A percentile compares a stretch with the other conserved stretches of the same genome.
These are phyloP conservation scores for Acanthamoeba divionensis DNA, from an alignment of 208 protist genomes.

Conservation along the genomic window DNA sequence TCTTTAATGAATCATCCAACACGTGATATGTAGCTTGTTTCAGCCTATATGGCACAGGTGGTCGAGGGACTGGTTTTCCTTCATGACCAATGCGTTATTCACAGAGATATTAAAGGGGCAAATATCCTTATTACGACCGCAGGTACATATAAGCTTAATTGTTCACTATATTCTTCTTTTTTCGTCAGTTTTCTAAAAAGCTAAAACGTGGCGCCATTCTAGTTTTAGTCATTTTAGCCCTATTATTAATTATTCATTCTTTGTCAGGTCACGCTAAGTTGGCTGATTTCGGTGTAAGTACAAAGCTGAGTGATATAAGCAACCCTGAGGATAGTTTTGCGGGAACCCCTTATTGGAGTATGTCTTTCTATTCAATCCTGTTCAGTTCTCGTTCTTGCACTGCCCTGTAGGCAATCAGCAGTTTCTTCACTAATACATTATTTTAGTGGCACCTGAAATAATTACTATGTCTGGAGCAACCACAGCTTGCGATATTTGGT, in stretches of 20 bases:
- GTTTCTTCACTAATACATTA: not conserved
- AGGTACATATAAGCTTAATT: too few relatives aligned
- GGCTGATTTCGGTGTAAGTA: conserved; percentile 96
- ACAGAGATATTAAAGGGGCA: conserved; percentile 87
- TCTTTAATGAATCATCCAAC: too few relatives aligned
- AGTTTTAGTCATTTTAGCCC: too few relatives aligned
- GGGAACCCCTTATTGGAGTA: conserved; percentile 89
- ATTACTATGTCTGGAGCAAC: conserved; percentile 82
- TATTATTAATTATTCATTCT: too few relatives aligned
- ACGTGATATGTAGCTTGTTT: too few relatives aligned
- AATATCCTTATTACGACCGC: too few relatives aligned
- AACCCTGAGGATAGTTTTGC: conserved; percentile 39
- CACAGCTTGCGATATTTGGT: conserved; percentile 86
- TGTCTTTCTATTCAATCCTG: not conserved
- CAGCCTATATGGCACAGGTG: conserved; percentile 87
- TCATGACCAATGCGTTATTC: conserved; percentile 86
- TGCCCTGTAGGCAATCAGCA: not conserved
- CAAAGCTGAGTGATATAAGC: conserved; percentile 76
- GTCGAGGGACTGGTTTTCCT: conserved; percentile 85
- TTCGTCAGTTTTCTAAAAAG: too few relatives aligned
- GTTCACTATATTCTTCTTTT: too few relatives aligned
- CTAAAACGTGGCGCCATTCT: too few relatives aligned
- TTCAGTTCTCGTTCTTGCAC: not conserved
- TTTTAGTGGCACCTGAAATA: conserved; percentile 86
- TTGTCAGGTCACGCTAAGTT: too few relatives aligned